These are phyloP conservation scores for Candida dajiaensis DNA, from an alignment of 805 yeast genomes.

Conservation along the genomic window DNA sequence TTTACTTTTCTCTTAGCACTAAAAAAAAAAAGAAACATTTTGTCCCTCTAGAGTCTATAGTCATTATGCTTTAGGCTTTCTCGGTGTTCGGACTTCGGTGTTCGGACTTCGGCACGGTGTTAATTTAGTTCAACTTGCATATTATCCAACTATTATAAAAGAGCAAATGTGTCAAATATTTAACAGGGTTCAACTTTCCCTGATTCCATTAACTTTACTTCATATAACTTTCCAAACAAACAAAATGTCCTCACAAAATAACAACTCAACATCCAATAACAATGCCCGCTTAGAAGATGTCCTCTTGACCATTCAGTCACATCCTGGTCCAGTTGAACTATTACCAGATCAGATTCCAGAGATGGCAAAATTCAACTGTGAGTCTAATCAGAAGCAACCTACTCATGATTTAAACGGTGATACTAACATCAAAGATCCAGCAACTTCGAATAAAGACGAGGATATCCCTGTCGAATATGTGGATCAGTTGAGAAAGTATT, in stretches of 20 bases:
- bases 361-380: not conserved
- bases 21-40: no score
- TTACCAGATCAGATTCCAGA: not conserved
- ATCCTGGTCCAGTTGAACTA: not conserved
- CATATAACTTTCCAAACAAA: no score
- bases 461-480: not conserved
- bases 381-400: not conserved
- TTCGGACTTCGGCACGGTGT: no score
- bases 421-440: no score
- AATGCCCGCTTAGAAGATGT: not conserved
- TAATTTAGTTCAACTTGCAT: not conserved
- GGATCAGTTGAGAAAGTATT: not conserved
- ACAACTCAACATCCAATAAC: not conserved
- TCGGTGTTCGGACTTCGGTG: slow-evolving; percentile 32
- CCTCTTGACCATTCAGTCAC: not conserved
- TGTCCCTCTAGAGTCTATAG: no score
- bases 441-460: not conserved
- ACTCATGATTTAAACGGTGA: not conserved
- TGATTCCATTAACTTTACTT: no score
- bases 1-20: no score
- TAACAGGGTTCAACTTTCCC: no score
- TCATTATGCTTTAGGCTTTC: no score
- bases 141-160: no score
- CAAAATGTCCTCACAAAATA: not conserved
- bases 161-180: no score